Evolutionary conservation across 768 basidiomycete genomes (phyloP).

Genomic region (Boletus pseudo-olivaceus): DNA sequence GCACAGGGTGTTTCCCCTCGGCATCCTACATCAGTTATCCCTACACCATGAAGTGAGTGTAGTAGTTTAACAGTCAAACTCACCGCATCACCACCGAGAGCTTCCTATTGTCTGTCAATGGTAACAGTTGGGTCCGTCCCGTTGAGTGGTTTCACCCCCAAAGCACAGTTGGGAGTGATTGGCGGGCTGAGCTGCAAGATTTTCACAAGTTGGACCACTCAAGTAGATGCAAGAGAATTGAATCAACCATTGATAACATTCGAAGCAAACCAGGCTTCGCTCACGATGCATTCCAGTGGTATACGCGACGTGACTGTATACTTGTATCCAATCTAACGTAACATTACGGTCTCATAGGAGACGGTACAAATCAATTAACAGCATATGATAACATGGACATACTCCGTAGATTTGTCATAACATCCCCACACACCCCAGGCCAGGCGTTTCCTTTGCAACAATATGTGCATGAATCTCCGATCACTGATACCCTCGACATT

Average conservation of each 20-base stretch:
- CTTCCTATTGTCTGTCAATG: neutral
- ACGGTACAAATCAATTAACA: slow-evolving; percentile 33
- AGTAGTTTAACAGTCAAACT: no score
- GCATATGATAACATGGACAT: slow-evolving; percentile 28
- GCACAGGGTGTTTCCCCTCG: no score
- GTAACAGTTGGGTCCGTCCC: neutral
- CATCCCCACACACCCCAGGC: neutral
- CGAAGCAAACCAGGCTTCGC: neutral
- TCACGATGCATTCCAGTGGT: neutral
- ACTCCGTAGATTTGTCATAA: slow-evolving; percentile 14
- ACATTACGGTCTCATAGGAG: slow-evolving; percentile 26
- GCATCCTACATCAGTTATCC: no score
- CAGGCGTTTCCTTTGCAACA: neutral
- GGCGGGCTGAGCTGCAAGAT: neutral
- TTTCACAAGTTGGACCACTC: neutral
- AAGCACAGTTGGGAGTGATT: neutral
- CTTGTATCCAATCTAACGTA: slow-evolving; percentile 23
- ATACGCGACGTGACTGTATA: neutral
- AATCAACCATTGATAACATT: neutral
- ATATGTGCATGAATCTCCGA: neutral
- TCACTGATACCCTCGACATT: neutral
- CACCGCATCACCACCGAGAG: neutral
- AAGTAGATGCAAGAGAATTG: neutral
- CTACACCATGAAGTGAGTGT: no score
- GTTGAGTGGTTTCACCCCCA: neutral